Base-by-base conservation (phyloP, 1,284 basidiomycete species). In the Coniferiporia sulphurascens region DNA sequence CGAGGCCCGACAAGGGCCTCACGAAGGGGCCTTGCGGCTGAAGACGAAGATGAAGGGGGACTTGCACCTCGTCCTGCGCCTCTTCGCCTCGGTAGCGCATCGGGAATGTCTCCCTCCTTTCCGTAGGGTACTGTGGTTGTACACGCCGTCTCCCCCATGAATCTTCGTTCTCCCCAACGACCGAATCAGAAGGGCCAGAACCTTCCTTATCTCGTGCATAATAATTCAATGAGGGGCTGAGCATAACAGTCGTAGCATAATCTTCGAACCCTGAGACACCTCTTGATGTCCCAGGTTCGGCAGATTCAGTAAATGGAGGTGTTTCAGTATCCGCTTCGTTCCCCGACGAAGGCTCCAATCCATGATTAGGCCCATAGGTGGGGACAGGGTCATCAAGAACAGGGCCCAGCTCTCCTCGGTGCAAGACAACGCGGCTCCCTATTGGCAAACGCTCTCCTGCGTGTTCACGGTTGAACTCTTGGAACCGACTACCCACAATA, bases 1-100 rank as follows among this genome's bases (percentile, higher is more conserved):
- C 78, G 51, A 89, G 67, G 5, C 86, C 86, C 12, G 87, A 86
- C 43, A 84, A 71, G 13, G 89, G 87, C 1, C 86, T 80, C 12
- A 90, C 84, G 66, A 87, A 87, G 7, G 87, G 87, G 60, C 84
- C 83, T 17, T 78, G 74, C n/a, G 81, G 77, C 67, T 89, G 86
- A 13, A 88, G 66, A 17, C 86, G 84, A 52, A 87, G 71, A 68
- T 88, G 87, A 45, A 86, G 86, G 15, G 86, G 84, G 9, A 78
- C 76, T 2, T 84, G 69, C 32, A 70, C 65, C 13, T 75, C 72
- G 12, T 58, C 57, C 22, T 48, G 36, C 41, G 58, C 55, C 12
- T 67, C 68, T n/a, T 68, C 66, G 6, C 62, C 59, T 8, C 61
- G 61, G 1, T 63, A 8, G 1, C 85, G 76, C 62, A 84, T 75